Base-by-base conservation (phyloP, 2,329 filamentous ascomycete genomes). In the Pestalotiopsis fici region DNA sequence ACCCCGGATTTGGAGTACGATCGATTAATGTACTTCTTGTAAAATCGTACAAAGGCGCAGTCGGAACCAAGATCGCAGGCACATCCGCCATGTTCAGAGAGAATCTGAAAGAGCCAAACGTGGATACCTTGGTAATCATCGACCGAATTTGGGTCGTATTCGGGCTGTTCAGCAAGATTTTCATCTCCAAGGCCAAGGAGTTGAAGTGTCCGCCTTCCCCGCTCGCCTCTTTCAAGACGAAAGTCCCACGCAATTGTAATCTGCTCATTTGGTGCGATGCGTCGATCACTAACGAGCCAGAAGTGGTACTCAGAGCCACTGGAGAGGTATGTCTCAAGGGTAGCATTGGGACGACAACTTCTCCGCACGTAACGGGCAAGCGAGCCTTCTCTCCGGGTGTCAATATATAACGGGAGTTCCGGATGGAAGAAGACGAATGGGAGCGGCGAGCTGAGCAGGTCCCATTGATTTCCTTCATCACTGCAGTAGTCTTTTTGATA, bases 401-500 rank as follows among this genome's bases (percentile, higher is more conserved):
- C 96, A 74, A 99, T 96, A 80, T 95, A 97, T 13, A 99, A 87
- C 0, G 95, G 95, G 9, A 98, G 88, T 67, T 91, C 87, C 1
- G 94, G 93, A 74, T 97, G 95, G 79, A 98, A 95, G 77, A 95
- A 93, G 27, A 95, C 92, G 73, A 94, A 94, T 0, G 93, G 93
- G 2, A 90, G 80, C 3, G 89, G 88, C 3, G 87, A 88, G 15
- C 84, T 86, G 12, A 93, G 79, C 64, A 92, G 90, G 39, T 86
- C 81, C 90, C 91, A 94, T 9, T 89, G 83, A 72, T 92, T 93
- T 35, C 85, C 84, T 1, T 86, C 82, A 65, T 92, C 86, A 12
- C 86, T 83, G 71, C 90, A 93, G 72, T 94, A 94, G 67, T 91
- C 87, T 61, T 90, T 89, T 72, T 94, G 89, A 70, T 92, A 88